Percentiles rank a stretch among this genome's conserved stretches.
These are phyloP conservation scores for Heterococcus sp. DNA, from an alignment of 108 stramenopile species.

Conservation along the genomic window DNA sequence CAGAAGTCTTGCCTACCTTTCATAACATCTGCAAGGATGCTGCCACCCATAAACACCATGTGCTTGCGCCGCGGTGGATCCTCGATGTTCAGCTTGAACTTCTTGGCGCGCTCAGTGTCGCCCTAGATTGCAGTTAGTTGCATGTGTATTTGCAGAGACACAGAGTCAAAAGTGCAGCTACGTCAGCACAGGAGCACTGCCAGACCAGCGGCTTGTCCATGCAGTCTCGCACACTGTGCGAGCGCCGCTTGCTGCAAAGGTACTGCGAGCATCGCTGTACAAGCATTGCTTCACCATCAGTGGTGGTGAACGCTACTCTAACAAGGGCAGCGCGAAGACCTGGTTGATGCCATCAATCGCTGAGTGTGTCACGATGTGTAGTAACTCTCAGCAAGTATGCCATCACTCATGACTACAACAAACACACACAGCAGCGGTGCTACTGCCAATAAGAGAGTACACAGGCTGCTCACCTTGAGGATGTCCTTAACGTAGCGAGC, in stretches of 20 bases:
- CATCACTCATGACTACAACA: no score
- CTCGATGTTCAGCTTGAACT: conserved; percentile 65
- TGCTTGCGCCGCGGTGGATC: conserved; percentile 70
- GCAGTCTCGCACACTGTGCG: background rate
- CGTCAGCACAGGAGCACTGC: no score
- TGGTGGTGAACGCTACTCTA: no score
- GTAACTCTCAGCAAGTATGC: background rate
- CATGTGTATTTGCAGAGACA: background rate
- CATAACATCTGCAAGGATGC: conserved; percentile 63
- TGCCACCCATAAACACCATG: conserved; percentile 67
- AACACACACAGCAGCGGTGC: no score
- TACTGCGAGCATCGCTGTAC: no score
- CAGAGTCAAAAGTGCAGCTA: no score
- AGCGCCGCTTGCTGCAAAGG: no score
- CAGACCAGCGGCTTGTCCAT: background rate
- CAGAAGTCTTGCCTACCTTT: conserved; percentile 62
- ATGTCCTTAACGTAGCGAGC: conserved; percentile 62
- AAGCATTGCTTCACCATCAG: no score
- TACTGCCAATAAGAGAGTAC: no score
- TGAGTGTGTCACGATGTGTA: background rate
- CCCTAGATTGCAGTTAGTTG: conserved; percentile 14
- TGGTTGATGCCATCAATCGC: background rate
- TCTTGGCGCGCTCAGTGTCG: conserved; percentile 56
- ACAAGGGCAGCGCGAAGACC: background rate
- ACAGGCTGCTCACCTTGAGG: conserved; percentile 48